Evolutionary conservation across 148 eudicot species (phyloP), one percentile per base, ranked within the genome.

Genomic region (Vaccinium macrocarpon): DNA sequence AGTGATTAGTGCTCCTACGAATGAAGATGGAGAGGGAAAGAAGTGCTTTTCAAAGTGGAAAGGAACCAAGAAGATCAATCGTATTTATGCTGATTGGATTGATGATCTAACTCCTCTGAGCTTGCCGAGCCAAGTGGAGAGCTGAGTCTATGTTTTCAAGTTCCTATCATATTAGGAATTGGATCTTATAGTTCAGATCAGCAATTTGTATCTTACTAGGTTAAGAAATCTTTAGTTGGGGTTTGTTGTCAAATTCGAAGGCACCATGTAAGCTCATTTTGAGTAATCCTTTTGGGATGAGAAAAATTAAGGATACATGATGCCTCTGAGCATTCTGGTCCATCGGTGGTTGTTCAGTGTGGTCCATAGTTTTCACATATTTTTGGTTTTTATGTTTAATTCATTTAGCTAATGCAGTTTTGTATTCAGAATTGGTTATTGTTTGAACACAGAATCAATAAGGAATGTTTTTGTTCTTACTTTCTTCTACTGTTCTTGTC

Each of bases 11-110:
- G 83, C 84, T 73, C 87, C 91, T 23, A 56, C 78, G 14, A 84
- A 82, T 61, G 91, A 88, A 71, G 91, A 89, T 79, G 93, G 79
- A 71, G 88, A 76, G 50, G 87, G 83, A 4, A 87, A 86, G 82
- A 91, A 91, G 83, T 81, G 88, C 74, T 81, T 86, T 15, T 76
- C 88, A 52, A 93, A 90, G 88, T 93, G 93, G 98, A 92, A 93
- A 53, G 79, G 68, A 48, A 83, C 84, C 23, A 93, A 89, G 90
- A 93, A 93, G 91, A 89, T 93, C 81, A 91, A 89, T 66, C 83
- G 92, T 18, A 95, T 95, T 71, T 95, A 95, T 86, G 98, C 89
- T 14, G 98, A 95, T 79, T 95, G 98, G 98, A 83, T 94, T 18
- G 94, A 93, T 85, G 95, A 90, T 85, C 50, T 90, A 73, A 75